Conservation (phyloP, 2,329 filamentous ascomycete genomes). For the Xylariales sp. region DNA sequence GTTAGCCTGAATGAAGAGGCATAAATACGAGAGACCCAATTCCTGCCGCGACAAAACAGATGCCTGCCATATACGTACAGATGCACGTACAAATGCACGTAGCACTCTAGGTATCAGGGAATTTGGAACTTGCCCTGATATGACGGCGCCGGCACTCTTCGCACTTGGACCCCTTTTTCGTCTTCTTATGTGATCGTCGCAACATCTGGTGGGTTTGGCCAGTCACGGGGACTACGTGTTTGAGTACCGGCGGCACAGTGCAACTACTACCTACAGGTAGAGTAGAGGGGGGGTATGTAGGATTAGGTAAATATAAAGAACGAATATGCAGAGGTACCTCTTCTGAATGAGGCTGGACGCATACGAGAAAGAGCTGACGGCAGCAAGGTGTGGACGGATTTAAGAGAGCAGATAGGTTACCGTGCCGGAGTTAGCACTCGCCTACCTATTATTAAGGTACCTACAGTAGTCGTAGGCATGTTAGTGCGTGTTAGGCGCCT, state of each 20-base stretch:
- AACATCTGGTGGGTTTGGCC: conserved; percentile 18
- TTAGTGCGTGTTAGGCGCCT: no score
- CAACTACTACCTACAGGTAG: not conserved
- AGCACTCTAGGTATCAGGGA: not conserved
- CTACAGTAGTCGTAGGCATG: no score
- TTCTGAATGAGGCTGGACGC: no score
- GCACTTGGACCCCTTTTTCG: conserved; percentile 35
- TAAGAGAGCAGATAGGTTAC: no score
- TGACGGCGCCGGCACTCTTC: conserved; percentile 36
- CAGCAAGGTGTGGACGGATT: no score
- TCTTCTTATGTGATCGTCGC: conserved; percentile 35
- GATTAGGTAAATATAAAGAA: no score
- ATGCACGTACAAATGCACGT: not conserved
- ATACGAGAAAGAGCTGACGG: no score
- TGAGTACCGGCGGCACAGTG: not conserved
- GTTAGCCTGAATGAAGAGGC: conserved; percentile 11
- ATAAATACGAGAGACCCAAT: not conserved
- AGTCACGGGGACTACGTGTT: not conserved
- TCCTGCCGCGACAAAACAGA: not conserved
- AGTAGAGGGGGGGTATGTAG: not conserved
- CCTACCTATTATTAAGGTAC: no score
- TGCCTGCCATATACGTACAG: not conserved
- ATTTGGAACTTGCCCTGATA: conserved; percentile 34
- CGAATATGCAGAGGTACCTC: no score
- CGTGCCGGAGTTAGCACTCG: no score